Base-by-base conservation (phyloP, 768 basidiomycete genomes). In the Tylopilus subfusipes region DNA sequence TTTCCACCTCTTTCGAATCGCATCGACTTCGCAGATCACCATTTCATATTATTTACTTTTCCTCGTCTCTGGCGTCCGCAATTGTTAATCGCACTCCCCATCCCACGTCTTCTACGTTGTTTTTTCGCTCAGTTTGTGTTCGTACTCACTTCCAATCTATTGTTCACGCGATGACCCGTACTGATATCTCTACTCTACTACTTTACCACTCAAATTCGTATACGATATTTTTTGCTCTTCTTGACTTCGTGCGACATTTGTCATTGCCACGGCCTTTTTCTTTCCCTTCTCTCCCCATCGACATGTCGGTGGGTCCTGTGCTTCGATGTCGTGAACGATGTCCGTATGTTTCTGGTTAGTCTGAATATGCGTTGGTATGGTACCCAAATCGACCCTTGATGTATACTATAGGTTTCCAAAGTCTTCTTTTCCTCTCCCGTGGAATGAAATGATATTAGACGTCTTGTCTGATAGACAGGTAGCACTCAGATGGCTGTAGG, bases 131-230 rank as follows among this genome's bases (percentile, higher is more conserved):
- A 42, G 50, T 48, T 54, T 50, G 46, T 52, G 58, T 63, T 56
- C 63, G 55, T 63, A 55, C 51, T 57, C 60, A 59, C 58, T 50
- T 46, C 55, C 57, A 60, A 51, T 42, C 69, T 71, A 72, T 57
- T 67, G 60, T 56, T 58, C 56, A 57, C 57, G 59, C 45, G 63
- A 70, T 60, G 62, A 66, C 44, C 45, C 53, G 56, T 67, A 62
- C 66, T 60, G 66, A 62, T 67, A 69, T 68, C 55, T 69, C 55
- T 68, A 70, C 64, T 66, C 70, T 62, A 68, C 31, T 70, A 70
- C 61, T 68, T 62, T 62, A 69, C 68, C 56, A 59, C 57, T 50
- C 55, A 63, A 55, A 50, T 64, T 55, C 52, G 47, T 67, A 57
- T 61, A 66, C 62, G 53, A 31, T 33, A 46, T 10, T 24, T 48